These are phyloP conservation scores for Calocybe indica DNA, from an alignment of 768 basidiomycete species.

Conservation along the genomic window DNA sequence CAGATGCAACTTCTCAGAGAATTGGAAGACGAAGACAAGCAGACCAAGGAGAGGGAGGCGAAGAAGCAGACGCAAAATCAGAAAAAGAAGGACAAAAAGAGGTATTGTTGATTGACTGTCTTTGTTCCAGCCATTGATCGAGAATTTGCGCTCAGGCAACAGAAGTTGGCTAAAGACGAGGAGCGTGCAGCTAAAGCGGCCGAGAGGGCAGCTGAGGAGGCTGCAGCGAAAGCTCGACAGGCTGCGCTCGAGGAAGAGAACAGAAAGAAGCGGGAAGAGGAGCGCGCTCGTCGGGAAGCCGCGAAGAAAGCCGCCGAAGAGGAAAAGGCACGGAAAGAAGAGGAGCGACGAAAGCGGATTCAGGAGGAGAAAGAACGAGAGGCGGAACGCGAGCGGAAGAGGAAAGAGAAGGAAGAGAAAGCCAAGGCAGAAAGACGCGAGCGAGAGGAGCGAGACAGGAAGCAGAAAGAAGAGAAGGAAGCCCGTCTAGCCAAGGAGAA, in stretches of 20 bases:
- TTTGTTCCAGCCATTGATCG: constrained; percentile 5
- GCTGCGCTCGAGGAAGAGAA: constrained; percentile 75
- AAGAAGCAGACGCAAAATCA: constrained; percentile 96
- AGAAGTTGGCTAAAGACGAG: constrained; percentile 91
- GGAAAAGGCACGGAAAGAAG: constrained; percentile 77
- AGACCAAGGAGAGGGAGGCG: constrained; percentile 79
- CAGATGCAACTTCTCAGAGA: constrained; percentile 91
- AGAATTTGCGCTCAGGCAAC: constrained; percentile 49
- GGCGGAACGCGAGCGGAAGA: constrained; percentile 68
- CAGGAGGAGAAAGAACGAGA: constrained; percentile 80
- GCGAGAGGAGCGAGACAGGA: constrained; percentile 56
- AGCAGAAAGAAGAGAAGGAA: constrained; percentile 63
- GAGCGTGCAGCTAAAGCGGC: constrained; percentile 80
- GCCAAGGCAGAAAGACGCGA: constrained; percentile 70
- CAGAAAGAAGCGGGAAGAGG: constrained; percentile 81
- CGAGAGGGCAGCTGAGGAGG: constrained; percentile 84
- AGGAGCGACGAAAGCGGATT: constrained; percentile 70
- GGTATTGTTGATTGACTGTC: constrained; percentile 36
- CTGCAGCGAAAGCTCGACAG: constrained; percentile 69
- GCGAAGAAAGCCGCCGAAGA: constrained; percentile 75
- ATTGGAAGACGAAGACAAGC: constrained; percentile 92
- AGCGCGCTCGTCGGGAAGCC: constrained; percentile 72
- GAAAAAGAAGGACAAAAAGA: constrained; percentile 97
- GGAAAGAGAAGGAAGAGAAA: constrained; percentile 69
- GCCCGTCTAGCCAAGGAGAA: constrained; percentile 60